phyloP scores from a whole-genome alignment of 2,329 filamentous ascomycete species.

The Fusarium burgessii region DNA sequence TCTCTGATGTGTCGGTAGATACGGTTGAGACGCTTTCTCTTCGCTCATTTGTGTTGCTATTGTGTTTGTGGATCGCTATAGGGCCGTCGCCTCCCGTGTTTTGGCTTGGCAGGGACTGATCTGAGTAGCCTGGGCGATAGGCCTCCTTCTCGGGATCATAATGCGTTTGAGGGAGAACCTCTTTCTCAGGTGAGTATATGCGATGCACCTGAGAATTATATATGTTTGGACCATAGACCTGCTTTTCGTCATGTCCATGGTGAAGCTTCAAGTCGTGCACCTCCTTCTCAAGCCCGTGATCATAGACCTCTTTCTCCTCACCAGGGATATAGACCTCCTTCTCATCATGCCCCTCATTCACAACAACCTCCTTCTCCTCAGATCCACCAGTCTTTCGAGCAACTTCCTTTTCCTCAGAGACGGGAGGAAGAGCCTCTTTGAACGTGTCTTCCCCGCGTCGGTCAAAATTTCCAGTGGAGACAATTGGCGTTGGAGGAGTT shows the following conservation, averaged over 20 bases:
- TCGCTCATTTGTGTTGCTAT: neutral
- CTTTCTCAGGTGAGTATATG: neutral
- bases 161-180: neutral
- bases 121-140: neutral
- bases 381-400: neutral
- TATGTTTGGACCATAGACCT: constrained; percentile 1
- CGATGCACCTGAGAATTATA: neutral
- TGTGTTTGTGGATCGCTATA: neutral
- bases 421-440: constrained; percentile 21
- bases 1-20: neutral
- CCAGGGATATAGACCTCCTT: constrained; percentile 10
- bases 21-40: constrained; percentile 1
- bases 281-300: neutral
- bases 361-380: constrained; percentile 12
- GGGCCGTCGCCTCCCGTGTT: neutral
- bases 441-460: constrained; percentile 16
- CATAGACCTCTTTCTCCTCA: constrained; percentile 17
- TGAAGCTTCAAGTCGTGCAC: constrained; percentile 6
- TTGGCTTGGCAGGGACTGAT: neutral
- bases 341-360: neutral
- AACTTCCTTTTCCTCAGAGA: constrained; percentile 34
- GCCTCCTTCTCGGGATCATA: neutral
- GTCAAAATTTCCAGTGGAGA: neutral
- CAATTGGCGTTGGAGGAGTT: constrained; percentile 34
- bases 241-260: constrained; percentile 13